Conservation (phyloP, 176 grass and related monocot species). For the Oryza punctata region DNA sequence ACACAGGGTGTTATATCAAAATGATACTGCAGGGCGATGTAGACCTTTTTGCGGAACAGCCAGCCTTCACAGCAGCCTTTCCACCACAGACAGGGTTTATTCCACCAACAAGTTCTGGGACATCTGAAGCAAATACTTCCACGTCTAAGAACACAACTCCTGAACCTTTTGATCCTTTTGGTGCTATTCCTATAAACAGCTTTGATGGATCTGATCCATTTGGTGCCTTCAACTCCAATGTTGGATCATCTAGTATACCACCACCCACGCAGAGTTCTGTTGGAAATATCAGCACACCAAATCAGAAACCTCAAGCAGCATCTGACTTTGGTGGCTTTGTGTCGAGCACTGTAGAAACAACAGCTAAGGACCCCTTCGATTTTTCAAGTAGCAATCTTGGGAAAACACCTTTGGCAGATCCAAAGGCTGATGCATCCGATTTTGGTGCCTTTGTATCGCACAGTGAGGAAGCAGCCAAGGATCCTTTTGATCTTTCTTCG, state of each 20-base stretch:
- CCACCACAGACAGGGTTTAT: conserved; percentile 38
- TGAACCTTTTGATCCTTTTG: conserved; percentile 87
- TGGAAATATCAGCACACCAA: conserved; percentile 41
- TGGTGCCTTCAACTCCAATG: conserved; percentile 63
- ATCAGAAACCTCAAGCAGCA: conserved; percentile 48
- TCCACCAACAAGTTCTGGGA: conserved; percentile 60
- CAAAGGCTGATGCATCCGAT: conserved; percentile 39
- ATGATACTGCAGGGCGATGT: conserved; percentile 59
- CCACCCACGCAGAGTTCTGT: conserved; percentile 40
- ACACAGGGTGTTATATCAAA: conserved; percentile 16
- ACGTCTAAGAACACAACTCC: conserved; percentile 39
- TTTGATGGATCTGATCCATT: conserved; percentile 84
- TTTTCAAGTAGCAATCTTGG: conserved; percentile 38
- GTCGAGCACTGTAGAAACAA: conserved; percentile 27
- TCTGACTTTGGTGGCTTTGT: conserved; percentile 61
- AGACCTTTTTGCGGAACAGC: conserved; percentile 56
- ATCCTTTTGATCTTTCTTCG: conserved; percentile 48
- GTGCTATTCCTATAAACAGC: conserved; percentile 71
- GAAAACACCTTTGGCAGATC: conserved; percentile 47
- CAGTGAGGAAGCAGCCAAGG: conserved; percentile 40
- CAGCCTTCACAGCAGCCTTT: conserved; percentile 55
- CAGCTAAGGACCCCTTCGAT: conserved; percentile 52
- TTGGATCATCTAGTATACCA: conserved; percentile 37
- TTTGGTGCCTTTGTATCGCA: conserved; percentile 63
- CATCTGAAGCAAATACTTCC: conserved; percentile 40